Base-by-base conservation (phyloP, 371 early-diverging fungal genomes). In the Mortierella sp. region DNA sequence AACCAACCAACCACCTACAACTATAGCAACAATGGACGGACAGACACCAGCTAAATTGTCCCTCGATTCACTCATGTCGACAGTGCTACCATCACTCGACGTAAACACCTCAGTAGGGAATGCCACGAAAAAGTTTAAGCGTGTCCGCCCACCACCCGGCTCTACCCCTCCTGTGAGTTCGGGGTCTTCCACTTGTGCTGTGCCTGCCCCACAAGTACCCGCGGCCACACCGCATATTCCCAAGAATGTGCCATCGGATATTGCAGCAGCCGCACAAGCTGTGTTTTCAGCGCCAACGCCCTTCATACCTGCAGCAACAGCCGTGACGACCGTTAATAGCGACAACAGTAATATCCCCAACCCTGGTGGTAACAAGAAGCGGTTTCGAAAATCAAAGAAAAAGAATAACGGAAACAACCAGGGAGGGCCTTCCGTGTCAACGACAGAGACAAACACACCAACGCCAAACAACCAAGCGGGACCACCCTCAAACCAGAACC, bases 21-120 rank as follows among this genome's bases (percentile, higher is more conserved):
- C 47, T 21, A 14, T 44, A 13, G n/a, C 4, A 57, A 52, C 38
- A 31, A 76, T 76, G 76, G 76, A 76, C 34, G 42, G 45, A 26
- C 38, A 65, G n/a, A 42, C 52, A 34, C 55, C 44, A 7, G 38
- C 75, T 19, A 83, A 83, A 50, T 52, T 79, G 55, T 79, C 83
- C 9, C 52, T 83, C 21, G 83, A 83, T 60, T 73, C 83, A 42
- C 80, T 83, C 76, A 76, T 83, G 73, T 73, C 83, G 16, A 63
- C 63, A 38, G 79, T 79, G 31, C 57, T 81, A 54, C 81, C 81
- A 42, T 70, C 81, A 10, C 81, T 81, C 47, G 81, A 81, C 48
- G 52, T 60, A 28, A 34, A 72, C 54, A n/a, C 70, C 6, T 45
- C 77, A 2, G 24, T 70, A 31, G 47, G 34, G 10, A 70, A 54